Evolutionary conservation across 2,329 filamentous ascomycete species (phyloP).

Genomic region (Helotiales sp.): DNA sequence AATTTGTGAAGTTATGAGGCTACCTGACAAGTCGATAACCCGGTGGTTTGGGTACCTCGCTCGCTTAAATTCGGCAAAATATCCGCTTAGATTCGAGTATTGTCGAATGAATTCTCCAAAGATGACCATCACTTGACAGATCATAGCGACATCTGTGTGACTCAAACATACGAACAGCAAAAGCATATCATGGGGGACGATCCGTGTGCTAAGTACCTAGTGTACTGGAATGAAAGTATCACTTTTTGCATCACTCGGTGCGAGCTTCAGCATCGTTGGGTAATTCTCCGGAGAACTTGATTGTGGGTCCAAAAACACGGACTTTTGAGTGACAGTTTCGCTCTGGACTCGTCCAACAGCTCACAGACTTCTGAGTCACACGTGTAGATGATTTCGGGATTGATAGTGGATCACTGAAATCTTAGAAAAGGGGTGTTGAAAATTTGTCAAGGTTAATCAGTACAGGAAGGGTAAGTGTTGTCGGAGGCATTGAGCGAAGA

Average conservation of each 20-base stretch:
- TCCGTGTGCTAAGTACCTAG: background rate
- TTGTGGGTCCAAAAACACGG: too few relatives aligned
- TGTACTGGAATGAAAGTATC: background rate
- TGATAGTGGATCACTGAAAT: too few relatives aligned
- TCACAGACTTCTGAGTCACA: too few relatives aligned
- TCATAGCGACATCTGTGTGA: background rate
- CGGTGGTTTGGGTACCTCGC: background rate
- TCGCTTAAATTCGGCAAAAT: background rate
- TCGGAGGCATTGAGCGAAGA: too few relatives aligned
- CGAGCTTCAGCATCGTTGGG: conserved; percentile 1
- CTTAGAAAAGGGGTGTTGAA: too few relatives aligned
- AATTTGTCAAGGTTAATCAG: too few relatives aligned
- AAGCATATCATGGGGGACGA: background rate
- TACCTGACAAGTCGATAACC: background rate
- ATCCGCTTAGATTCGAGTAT: background rate
- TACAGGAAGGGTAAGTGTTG: too few relatives aligned
- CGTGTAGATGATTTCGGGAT: too few relatives aligned
- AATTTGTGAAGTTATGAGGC: background rate
- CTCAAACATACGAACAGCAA: background rate
- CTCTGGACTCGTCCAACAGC: too few relatives aligned
- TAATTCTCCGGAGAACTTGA: too few relatives aligned
- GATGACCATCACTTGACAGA: background rate
- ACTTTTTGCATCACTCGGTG: background rate
- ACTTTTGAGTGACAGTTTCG: too few relatives aligned
- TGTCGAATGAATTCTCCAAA: background rate